Conservation (phyloP, 2,329 filamentous ascomycete genomes). For the Colletotrichum shisoi region DNA sequence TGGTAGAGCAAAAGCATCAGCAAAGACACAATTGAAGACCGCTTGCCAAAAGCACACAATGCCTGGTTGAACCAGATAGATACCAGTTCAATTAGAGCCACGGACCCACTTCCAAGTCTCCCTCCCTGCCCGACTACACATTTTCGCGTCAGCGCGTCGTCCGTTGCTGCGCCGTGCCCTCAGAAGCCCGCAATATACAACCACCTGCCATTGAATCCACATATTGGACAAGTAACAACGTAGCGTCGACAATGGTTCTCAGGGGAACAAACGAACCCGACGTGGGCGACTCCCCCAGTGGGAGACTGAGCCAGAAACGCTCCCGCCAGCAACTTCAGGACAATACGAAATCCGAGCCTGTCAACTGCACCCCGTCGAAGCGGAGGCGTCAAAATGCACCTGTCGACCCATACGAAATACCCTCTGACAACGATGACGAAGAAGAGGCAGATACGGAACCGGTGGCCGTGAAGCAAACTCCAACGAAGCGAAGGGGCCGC, state of each 20-base stretch:
- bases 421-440: conserved; percentile 9
- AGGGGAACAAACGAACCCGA: conserved; percentile 9
- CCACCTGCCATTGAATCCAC: not conserved
- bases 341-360: conserved; percentile 44
- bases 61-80: too few species aligned
- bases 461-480: conserved; percentile 47
- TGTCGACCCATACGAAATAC: conserved; percentile 33
- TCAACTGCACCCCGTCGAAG: conserved; percentile 48
- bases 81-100: conserved; percentile 18
- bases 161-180: conserved; percentile 1
- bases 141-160: conserved; percentile 37
- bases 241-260: conserved; percentile 8
- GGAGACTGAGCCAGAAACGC: conserved; percentile 40
- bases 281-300: conserved; percentile 14
- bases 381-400: conserved; percentile 48
- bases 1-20: too few species aligned
- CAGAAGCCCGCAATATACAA: conserved; percentile 4
- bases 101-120: conserved; percentile 1
- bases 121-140: conserved; percentile 23
- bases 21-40: too few species aligned
- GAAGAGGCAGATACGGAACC: conserved; percentile 31
- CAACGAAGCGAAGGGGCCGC: conserved; percentile 49
- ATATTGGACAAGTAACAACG: not conserved
- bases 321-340: conserved; percentile 35
- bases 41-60: too few species aligned